phyloP scores from a whole-genome alignment of 805 yeast species.

The Saturnispora diversa region DNA sequence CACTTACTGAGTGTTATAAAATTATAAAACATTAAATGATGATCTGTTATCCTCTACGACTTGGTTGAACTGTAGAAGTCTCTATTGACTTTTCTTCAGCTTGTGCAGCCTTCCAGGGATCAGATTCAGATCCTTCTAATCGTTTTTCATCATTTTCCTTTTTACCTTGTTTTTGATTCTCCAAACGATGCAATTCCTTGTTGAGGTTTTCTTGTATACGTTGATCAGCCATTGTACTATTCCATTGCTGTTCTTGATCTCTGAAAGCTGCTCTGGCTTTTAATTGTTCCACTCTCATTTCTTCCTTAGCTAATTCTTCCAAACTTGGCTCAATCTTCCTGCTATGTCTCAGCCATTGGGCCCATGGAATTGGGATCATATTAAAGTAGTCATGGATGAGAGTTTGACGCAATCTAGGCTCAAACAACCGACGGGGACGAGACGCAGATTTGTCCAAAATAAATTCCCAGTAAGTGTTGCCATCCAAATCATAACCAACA shows the following conservation, averaged over 20 bases:
- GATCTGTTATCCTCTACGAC: neutral
- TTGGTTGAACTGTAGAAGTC: conserved; percentile 3
- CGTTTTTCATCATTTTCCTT: neutral
- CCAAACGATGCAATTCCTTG: conserved; percentile 17
- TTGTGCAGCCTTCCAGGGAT: conserved; percentile 9
- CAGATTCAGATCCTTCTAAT: neutral
- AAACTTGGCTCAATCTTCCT: conserved; percentile 53
- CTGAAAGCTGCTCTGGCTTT: conserved; percentile 42
- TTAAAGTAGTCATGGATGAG: conserved; percentile 52
- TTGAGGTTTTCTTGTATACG: conserved; percentile 19
- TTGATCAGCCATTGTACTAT: conserved; percentile 16
- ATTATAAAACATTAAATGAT: neutral
- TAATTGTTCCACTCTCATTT: conserved; percentile 45
- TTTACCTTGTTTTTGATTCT: neutral
- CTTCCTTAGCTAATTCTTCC: conserved; percentile 52
- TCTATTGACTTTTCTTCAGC: conserved; percentile 1
- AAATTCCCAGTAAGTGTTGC: conserved; percentile 84
- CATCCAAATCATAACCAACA: conserved; percentile 71
- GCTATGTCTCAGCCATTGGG: conserved; percentile 69
- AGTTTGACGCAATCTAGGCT: conserved; percentile 41
- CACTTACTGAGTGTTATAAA: too few relatives aligned
- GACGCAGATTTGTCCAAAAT: conserved; percentile 34
- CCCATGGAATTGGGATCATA: conserved; percentile 65
- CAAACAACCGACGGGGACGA: conserved; percentile 54
- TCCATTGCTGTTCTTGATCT: conserved; percentile 33